phyloP scores from a whole-genome alignment of 192 early-diverging fungal species.

The Rhizophagus prolifer region DNA sequence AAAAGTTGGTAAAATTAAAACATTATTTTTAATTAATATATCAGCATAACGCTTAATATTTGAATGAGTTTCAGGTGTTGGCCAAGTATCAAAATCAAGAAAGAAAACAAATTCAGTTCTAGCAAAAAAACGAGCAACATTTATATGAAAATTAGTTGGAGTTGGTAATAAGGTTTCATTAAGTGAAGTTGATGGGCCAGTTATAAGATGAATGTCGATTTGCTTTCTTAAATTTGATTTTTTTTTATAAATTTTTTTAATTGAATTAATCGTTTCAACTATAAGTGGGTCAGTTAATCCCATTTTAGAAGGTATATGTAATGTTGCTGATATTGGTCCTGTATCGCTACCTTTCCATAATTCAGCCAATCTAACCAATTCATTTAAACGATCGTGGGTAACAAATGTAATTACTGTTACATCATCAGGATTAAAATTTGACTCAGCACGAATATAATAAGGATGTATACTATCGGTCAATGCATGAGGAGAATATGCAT shows the following conservation, averaged over 20 bases:
- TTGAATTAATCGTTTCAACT: slow-evolving; percentile 1
- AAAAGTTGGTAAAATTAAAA: slow-evolving; percentile 55
- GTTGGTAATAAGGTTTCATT: slow-evolving; percentile 31
- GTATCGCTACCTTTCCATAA: slow-evolving; percentile 46
- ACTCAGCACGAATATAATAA: slow-evolving; percentile 36
- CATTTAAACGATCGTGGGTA: slow-evolving; percentile 46
- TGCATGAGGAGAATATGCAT: slow-evolving; percentile 31
- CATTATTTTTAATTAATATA: slow-evolving; percentile 37
- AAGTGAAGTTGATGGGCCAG: slow-evolving; percentile 28
- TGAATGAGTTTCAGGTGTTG: slow-evolving; percentile 39
- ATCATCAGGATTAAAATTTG: slow-evolving; percentile 39
- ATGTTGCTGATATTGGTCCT: slow-evolving; percentile 55
- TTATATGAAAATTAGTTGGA: slow-evolving; percentile 50
- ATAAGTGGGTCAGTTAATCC: slow-evolving; percentile 5
- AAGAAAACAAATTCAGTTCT: slow-evolving; percentile 50
- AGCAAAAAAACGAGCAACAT: slow-evolving; percentile 53
- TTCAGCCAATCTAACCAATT: slow-evolving; percentile 45
- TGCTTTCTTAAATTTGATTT: slow-evolving; percentile 38
- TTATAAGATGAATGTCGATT: slow-evolving; percentile 51
- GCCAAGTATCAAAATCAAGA: slow-evolving; percentile 44
- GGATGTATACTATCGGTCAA: slow-evolving; percentile 40
- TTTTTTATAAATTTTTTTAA: slow-evolving; percentile 36
- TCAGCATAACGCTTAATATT: slow-evolving; percentile 17
- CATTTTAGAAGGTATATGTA: slow-evolving; percentile 40
- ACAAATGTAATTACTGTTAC: slow-evolving; percentile 50